A percentile compares a stretch with the other conserved stretches of the same genome.
These are phyloP conservation scores for Kodamaea alishanica DNA, from an alignment of 1,139 yeast genomes.

Conservation along the genomic window DNA sequence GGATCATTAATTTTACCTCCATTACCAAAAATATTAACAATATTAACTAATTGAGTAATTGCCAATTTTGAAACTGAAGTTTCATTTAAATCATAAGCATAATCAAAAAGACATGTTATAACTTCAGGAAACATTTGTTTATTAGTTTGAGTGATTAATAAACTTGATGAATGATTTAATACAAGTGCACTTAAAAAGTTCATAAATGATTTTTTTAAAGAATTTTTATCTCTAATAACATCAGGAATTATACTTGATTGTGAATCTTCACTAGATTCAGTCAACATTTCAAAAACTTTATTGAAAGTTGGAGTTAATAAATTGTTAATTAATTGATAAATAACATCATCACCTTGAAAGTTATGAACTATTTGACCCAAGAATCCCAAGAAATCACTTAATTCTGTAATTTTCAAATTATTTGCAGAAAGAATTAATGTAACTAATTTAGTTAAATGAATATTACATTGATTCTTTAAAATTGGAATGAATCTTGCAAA, in stretches of 20 bases:
- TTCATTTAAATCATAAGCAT: slow-evolving; percentile 56
- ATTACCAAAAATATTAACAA: slow-evolving; percentile 60
- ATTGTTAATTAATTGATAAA: slow-evolving; percentile 71
- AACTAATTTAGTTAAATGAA: slow-evolving; percentile 68
- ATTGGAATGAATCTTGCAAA: slow-evolving; percentile 84
- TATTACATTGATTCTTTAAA: slow-evolving; percentile 43
- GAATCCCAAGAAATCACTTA: slow-evolving; percentile 79
- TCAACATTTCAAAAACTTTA: slow-evolving; percentile 56
- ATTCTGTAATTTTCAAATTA: slow-evolving; percentile 58
- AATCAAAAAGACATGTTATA: slow-evolving; percentile 62
- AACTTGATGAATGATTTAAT: slow-evolving; percentile 74
- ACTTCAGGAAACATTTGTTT: slow-evolving; percentile 59
- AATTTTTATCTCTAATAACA: slow-evolving; percentile 54
- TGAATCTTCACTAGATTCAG: slow-evolving; percentile 3
- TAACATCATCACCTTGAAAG: slow-evolving; percentile 61
- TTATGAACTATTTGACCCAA: slow-evolving; percentile 84
- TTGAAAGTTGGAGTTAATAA: slow-evolving; percentile 69
- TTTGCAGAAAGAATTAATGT: slow-evolving; percentile 69
- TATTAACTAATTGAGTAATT: slow-evolving; percentile 62
- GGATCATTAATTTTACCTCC: slow-evolving; percentile 59
- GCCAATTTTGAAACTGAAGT: slow-evolving; percentile 63
- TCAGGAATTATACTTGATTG: slow-evolving; percentile 36
- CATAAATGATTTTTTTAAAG: slow-evolving; percentile 67
- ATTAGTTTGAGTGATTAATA: slow-evolving; percentile 68
- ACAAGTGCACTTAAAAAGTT: slow-evolving; percentile 66